Evolutionary conservation across 768 basidiomycete species (phyloP).

Genomic region (Lentinula edodes): DNA sequence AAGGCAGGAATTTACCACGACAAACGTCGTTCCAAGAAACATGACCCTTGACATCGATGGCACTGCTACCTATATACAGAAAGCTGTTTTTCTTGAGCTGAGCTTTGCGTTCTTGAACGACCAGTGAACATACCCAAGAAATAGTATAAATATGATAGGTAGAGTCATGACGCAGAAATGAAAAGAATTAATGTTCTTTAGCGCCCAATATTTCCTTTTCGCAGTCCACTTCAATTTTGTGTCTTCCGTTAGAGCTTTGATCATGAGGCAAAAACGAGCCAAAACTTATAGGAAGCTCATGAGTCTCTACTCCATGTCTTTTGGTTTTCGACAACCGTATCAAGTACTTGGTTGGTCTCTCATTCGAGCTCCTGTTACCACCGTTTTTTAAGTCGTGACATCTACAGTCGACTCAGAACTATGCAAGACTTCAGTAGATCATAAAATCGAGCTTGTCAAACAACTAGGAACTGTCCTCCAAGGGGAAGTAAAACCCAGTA

Average conservation of each 20-base stretch:
- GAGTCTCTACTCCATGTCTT: constrained; percentile 79
- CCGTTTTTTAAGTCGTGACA: constrained; percentile 7
- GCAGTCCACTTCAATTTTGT: not conserved
- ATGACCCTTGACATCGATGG: constrained; percentile 55
- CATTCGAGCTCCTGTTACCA: not conserved
- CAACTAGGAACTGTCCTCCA: constrained; percentile 76
- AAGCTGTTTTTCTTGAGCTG: not conserved
- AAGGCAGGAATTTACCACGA: constrained; percentile 34
- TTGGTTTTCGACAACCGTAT: constrained; percentile 91
- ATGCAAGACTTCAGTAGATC: constrained; percentile 60
- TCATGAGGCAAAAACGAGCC: constrained; percentile 93
- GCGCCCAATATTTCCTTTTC: not conserved
- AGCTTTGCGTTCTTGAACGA: not conserved
- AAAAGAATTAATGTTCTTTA: not conserved
- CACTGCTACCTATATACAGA: constrained; percentile 17
- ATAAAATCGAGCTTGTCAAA: constrained; percentile 72
- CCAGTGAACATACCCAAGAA: constrained; percentile 1
- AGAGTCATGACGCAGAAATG: constrained; percentile 5
- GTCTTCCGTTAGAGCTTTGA: constrained; percentile 8
- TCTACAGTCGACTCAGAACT: constrained; percentile 78
- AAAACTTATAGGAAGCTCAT: constrained; percentile 95
- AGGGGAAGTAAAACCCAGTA: constrained; percentile 88
- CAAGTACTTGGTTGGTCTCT: constrained; percentile 72
- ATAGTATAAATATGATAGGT: not conserved
- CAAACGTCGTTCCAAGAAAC: constrained; percentile 72